These are phyloP conservation scores for Drechslera avenae DNA, from an alignment of 2,329 filamentous ascomycete genomes.

Conservation along the genomic window DNA sequence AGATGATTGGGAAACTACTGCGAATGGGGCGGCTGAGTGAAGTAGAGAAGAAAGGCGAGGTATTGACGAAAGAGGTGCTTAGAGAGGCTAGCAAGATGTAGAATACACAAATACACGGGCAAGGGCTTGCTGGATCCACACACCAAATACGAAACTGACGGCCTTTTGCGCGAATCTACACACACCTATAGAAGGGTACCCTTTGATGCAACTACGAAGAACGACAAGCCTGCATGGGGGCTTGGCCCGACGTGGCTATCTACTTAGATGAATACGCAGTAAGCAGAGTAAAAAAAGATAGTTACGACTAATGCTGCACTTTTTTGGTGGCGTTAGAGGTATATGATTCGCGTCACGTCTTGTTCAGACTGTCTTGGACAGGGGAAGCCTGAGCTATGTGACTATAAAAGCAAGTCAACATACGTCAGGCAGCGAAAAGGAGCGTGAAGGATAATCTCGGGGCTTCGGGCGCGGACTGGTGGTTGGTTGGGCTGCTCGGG, in stretches of 20 bases:
- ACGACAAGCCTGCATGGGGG: too few species aligned
- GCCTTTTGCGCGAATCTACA: too few species aligned
- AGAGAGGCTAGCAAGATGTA: conserved; percentile 57
- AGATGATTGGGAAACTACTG: conserved; percentile 64
- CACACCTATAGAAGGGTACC: too few species aligned
- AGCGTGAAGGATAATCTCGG: background rate
- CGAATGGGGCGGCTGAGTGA: conserved; percentile 62
- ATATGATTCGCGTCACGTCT: background rate
- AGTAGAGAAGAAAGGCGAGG: conserved; percentile 57
- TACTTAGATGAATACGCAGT: too few species aligned
- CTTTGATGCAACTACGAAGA: too few species aligned
- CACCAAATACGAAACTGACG: too few species aligned
- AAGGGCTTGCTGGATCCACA: too few species aligned
- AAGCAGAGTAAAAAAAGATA: too few species aligned
- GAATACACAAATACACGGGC: background rate
- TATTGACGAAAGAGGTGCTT: conserved; percentile 58
- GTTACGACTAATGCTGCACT: background rate
- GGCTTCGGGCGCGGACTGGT: background rate
- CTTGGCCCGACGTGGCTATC: too few species aligned
- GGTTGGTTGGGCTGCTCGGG: background rate
- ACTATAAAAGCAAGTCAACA: too few species aligned
- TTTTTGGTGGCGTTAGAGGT: background rate
- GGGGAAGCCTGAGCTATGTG: too few species aligned
- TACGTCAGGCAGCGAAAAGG: background rate
- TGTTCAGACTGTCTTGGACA: background rate